These are phyloP conservation scores for Cutaneotrichosporon sp. DNA, from an alignment of 1,284 basidiomycete genomes.

Conservation along the genomic window DNA sequence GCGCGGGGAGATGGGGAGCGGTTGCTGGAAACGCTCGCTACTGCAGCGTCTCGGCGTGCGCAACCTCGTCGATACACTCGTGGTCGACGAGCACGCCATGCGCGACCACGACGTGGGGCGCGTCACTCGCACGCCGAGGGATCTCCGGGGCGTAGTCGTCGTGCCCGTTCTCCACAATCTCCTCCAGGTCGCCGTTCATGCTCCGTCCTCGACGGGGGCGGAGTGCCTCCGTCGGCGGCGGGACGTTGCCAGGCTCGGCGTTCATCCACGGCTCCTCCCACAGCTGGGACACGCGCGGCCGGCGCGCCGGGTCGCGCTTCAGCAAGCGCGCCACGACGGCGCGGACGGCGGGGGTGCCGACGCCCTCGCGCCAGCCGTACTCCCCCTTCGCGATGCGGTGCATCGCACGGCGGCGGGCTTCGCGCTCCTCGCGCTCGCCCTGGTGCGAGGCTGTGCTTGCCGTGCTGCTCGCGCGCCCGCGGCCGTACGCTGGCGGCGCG, in stretches of 20 bases:
- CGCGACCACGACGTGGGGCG: constrained; percentile 19
- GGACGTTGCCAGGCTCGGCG: constrained; percentile 35
- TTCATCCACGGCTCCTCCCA: constrained; percentile 71
- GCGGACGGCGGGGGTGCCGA: constrained; percentile 40
- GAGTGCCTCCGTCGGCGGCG: constrained; percentile 18
- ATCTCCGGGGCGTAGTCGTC: background rate
- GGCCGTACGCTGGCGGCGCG: constrained; percentile 19
- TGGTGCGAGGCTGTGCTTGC: constrained; percentile 5
- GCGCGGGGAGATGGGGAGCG: too few species aligned
- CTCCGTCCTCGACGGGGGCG: background rate
- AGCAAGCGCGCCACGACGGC: constrained; percentile 65
- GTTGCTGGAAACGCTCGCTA: background rate
- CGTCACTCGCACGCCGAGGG: constrained; percentile 19
- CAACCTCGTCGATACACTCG: constrained; percentile 22
- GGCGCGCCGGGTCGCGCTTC: constrained; percentile 66
- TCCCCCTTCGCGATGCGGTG: constrained; percentile 77
- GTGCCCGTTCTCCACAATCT: background rate
- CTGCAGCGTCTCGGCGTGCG: constrained; percentile 11
- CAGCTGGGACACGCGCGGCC: constrained; percentile 63
- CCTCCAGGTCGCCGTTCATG: background rate
- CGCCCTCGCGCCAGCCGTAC: constrained; percentile 63
- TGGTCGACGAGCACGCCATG: constrained; percentile 25
- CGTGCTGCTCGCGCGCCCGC: constrained; percentile 25
- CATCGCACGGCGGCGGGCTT: constrained; percentile 46
- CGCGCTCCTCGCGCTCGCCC: constrained; percentile 13